Evolutionary conservation across 495 filamentous ascomycete species (phyloP).

Genomic region (Lasiosphaeria hispida): DNA sequence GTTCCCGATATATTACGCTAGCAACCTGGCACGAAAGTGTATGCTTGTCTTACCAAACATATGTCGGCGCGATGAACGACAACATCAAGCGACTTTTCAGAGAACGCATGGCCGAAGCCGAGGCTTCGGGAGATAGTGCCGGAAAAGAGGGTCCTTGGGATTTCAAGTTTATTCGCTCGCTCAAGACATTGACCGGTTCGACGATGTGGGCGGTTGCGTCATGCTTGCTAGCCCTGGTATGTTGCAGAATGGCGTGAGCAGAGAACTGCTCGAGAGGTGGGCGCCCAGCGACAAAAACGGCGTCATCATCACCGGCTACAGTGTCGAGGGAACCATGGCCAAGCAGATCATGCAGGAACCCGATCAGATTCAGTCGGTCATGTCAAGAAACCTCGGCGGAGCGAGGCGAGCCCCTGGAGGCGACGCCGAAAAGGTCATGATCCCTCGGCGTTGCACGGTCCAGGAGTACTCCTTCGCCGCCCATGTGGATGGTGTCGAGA

Average conservation of each 20-base stretch:
- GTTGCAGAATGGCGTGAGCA: slow-evolving; percentile 90
- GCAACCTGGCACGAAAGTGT: slow-evolving; percentile 88
- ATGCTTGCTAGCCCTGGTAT: slow-evolving; percentile 98
- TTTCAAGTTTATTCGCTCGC: slow-evolving; percentile 82
- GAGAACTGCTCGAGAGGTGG: slow-evolving; percentile 92
- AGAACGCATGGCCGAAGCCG: slow-evolving; percentile 82
- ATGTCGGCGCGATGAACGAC: slow-evolving; percentile 96
- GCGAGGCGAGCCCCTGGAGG: slow-evolving; percentile 55
- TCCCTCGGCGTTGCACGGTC: slow-evolving; percentile 85
- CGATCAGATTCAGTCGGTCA: slow-evolving; percentile 86
- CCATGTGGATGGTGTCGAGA: slow-evolving; percentile 95
- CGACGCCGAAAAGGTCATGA: slow-evolving; percentile 77
- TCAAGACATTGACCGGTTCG: slow-evolving; percentile 91
- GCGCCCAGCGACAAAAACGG: slow-evolving; percentile 93
- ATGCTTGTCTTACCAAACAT: slow-evolving; percentile 99
- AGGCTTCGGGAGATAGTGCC: slow-evolving; percentile 65
- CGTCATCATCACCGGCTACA: slow-evolving; percentile 95
- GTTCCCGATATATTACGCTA: slow-evolving; percentile 94
- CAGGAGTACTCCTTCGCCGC: slow-evolving; percentile 93
- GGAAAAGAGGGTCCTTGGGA: slow-evolving; percentile 91
- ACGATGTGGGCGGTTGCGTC: slow-evolving; percentile 92
- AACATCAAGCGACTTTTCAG: slow-evolving; percentile 91
- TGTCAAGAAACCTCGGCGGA: slow-evolving; percentile 63
- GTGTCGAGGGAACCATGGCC: slow-evolving; percentile 97
- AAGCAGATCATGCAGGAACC: slow-evolving; percentile 91